Conservation (phyloP, 1,284 basidiomycete species). For the Sporisorium iseilematis-ciliati region DNA sequence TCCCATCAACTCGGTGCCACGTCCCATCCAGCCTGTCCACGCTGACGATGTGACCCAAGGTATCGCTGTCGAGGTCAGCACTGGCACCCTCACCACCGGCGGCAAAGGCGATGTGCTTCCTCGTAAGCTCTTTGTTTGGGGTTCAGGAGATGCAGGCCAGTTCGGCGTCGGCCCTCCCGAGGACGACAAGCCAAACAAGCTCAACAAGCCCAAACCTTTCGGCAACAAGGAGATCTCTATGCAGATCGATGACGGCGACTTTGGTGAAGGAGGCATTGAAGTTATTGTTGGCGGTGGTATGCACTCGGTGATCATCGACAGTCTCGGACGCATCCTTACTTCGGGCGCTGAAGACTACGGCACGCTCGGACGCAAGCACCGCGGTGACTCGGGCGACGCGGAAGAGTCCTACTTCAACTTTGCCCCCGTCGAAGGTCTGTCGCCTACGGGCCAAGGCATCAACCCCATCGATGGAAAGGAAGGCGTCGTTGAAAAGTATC, state of each 20-base stretch:
- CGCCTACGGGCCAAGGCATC: slow-evolving; percentile 53
- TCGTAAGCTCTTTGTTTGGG: slow-evolving; percentile 68
- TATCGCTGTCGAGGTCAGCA: slow-evolving; percentile 39
- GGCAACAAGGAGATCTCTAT: slow-evolving; percentile 58
- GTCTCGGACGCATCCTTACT: slow-evolving; percentile 71
- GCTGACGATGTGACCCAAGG: slow-evolving; percentile 34
- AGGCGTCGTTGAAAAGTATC: slow-evolving; percentile 78
- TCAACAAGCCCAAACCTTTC: slow-evolving; percentile 62
- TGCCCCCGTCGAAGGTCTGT: slow-evolving; percentile 78
- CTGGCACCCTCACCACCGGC: slow-evolving; percentile 12
- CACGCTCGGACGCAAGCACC: slow-evolving; percentile 77
- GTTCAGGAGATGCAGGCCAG: slow-evolving; percentile 67
- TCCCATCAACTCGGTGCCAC: slow-evolving; percentile 51
- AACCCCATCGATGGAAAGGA: slow-evolving; percentile 77
- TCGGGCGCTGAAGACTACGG: slow-evolving; percentile 94
- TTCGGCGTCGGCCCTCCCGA: slow-evolving; percentile 65
- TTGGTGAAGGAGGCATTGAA: slow-evolving; percentile 61
- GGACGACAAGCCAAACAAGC: slow-evolving; percentile 66
- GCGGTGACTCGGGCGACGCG: slow-evolving; percentile 78
- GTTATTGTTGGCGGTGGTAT: slow-evolving; percentile 65
- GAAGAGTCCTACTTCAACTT: slow-evolving; percentile 84
- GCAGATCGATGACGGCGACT: slow-evolving; percentile 57
- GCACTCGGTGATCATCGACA: slow-evolving; percentile 67
- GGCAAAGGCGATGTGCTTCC: slow-evolving; percentile 49
- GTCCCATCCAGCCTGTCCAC: slow-evolving; percentile 39